A percentile compares a stretch with the other conserved stretches of the same genome.
These are phyloP conservation scores for Omphalea diandra DNA, from an alignment of 441 rosid genomes.

Conservation along the genomic window DNA sequence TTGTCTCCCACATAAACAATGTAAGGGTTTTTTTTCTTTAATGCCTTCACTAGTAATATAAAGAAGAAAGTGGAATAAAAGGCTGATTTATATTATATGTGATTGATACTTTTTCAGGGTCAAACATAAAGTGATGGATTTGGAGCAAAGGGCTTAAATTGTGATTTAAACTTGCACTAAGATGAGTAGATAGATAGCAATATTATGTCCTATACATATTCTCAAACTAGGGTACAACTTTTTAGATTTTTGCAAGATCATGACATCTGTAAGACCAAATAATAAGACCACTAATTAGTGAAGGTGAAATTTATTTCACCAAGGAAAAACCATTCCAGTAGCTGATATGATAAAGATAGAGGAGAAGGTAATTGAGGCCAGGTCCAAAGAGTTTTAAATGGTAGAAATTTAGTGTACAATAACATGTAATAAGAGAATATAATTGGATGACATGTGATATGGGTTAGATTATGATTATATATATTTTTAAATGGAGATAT, in stretches of 20 bases:
- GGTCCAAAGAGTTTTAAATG: no score
- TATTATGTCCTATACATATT: not conserved
- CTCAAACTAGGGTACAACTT: not conserved
- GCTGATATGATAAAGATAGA: no score
- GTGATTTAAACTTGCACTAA: slow-evolving; percentile 2
- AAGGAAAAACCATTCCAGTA: no score
- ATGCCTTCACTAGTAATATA: not conserved
- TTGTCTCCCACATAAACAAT: not conserved
- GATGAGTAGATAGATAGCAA: not conserved
- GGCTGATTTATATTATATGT: slow-evolving; percentile 24
- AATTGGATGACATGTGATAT: no score
- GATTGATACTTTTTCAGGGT: slow-evolving; percentile 45
- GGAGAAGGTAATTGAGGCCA: no score
- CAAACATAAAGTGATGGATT: slow-evolving; percentile 39
- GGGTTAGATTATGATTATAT: no score
- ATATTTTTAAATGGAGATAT: no score
- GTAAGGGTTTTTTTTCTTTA: not conserved
- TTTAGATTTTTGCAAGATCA: not conserved
- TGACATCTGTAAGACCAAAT: not conserved
- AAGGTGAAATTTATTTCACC: not conserved
- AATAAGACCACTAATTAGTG: not conserved
- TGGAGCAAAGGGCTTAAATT: slow-evolving; percentile 11
- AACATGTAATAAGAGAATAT: no score
- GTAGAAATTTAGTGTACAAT: no score
- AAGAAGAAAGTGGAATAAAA: slow-evolving; percentile 31